These are phyloP conservation scores for Monosporascus sp. DNA, from an alignment of 2,329 filamentous ascomycete genomes.

Conservation along the genomic window DNA sequence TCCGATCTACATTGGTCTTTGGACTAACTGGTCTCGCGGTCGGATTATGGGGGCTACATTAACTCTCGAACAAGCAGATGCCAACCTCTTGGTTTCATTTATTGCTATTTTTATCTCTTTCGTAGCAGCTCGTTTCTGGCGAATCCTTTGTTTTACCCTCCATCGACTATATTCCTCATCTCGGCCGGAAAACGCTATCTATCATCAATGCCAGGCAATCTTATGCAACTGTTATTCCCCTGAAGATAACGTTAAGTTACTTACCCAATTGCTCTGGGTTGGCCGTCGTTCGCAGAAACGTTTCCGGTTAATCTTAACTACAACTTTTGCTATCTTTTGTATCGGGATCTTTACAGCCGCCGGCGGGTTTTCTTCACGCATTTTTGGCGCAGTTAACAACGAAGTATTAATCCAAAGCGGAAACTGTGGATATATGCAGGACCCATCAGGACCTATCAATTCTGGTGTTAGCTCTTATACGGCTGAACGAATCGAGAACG, in stretches of 20 bases:
- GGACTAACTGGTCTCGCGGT: background rate
- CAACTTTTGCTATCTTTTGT: background rate
- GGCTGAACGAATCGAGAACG: background rate
- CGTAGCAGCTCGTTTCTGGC: background rate
- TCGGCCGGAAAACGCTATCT: background rate
- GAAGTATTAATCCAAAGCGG: background rate
- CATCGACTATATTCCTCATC: background rate
- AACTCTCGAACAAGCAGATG: background rate
- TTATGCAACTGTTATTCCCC: background rate
- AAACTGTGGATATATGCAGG: background rate
- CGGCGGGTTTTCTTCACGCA: background rate
- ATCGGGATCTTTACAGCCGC: background rate
- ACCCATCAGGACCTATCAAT: background rate
- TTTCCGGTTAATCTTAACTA: background rate
- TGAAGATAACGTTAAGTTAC: background rate
- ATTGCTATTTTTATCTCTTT: background rate
- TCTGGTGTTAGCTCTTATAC: background rate
- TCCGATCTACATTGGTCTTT: background rate
- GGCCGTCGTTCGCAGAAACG: background rate
- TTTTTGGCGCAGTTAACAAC: background rate
- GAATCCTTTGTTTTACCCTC: background rate
- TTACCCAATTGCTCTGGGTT: background rate
- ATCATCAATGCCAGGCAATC: background rate
- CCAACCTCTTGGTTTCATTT: background rate
- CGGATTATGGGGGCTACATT: background rate